Evolutionary conservation across 208 protist species (phyloP), one percentile per base, ranked within the genome.

Genomic region (Chromosphaera perkinsii): DNA sequence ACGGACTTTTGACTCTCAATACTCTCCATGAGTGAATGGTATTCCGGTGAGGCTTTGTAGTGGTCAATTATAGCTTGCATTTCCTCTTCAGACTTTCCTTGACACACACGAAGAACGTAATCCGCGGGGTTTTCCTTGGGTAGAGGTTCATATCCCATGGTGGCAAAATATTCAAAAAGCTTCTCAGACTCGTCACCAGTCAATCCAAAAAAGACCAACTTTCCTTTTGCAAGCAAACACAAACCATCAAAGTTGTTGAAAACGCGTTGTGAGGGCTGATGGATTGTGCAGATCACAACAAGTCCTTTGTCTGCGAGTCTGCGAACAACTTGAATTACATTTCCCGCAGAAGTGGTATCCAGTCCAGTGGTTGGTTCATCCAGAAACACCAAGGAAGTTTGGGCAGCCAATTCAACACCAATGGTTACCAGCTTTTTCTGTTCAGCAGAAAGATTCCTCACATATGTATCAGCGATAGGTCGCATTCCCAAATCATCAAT

Each of bases 361-460:
- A 70, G 52, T 4, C 65, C 65, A 27, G 52, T 60, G 22, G 65
- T 71, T 5, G 65, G 65, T 26, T 72, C 66, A 49, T 72, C 66
- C 2, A 72, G 58, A 26, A 72, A 72, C 36, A 72, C 2, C 22
- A 71, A 26, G 5, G 12, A 40, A 12, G 65, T 51, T 1, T n/a
- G n/a, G 3, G 20, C 48, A n/a, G 62, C 33, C 33, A 61, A 33
- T 54, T 57, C 61, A 7, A 33, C 42, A 27, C 47, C 61, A 36
- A 67, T 57, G 20, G 33, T 26, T 33, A 43, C 17, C 33, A 42
- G 61, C 48, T 56, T 52, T 29, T 36, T 26, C 47, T 67, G 47
- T 26, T 48, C 61, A 37, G 47, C 61, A 36, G 2, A 17, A 3
- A 2, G n/a, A 33, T 4, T 12, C 33, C 47, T 48, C 9, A 59